phyloP scores from a whole-genome alignment of 2,329 filamentous ascomycete species.

The Colletotrichum incanum region DNA sequence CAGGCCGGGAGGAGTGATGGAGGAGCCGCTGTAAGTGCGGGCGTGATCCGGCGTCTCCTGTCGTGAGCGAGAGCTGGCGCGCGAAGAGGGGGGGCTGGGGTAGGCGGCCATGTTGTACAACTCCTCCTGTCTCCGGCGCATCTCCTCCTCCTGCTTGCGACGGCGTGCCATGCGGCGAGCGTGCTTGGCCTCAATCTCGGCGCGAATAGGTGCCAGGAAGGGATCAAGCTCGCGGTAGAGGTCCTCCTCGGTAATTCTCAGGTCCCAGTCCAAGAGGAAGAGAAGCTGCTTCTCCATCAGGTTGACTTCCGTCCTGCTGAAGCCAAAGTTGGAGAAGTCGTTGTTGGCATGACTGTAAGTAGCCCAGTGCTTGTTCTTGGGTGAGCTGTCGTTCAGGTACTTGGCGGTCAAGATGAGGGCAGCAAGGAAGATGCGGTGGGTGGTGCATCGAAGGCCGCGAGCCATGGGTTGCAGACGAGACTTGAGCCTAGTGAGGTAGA shows the following conservation, averaged over 20 bases:
- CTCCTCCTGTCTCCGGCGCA: slow-evolving; percentile 56
- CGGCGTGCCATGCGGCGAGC: slow-evolving; percentile 66
- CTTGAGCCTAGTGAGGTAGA: slow-evolving; percentile 91
- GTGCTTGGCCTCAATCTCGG: slow-evolving; percentile 67
- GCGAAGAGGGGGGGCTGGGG: slow-evolving; percentile 64
- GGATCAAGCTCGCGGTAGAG: slow-evolving; percentile 89
- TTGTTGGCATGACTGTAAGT: slow-evolving; percentile 88
- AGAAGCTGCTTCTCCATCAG: slow-evolving; percentile 99
- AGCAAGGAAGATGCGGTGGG: slow-evolving; percentile 97
- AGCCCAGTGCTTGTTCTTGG: slow-evolving; percentile 99
- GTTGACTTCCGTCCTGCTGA: slow-evolving; percentile 96
- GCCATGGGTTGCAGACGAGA: slow-evolving; percentile 91
- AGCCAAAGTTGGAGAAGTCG: slow-evolving; percentile 80
- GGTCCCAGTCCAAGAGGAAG: slow-evolving; percentile 94
- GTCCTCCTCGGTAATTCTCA: slow-evolving; percentile 87
- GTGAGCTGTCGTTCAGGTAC: slow-evolving; percentile 98
- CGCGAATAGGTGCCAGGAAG: slow-evolving; percentile 89
- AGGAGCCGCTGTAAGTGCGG: slow-evolving; percentile 56
- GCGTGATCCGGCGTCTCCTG: slow-evolving; percentile 58
- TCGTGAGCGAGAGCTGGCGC: slow-evolving; percentile 59
- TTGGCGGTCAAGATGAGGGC: slow-evolving; percentile 90
- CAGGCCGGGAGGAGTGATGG: slow-evolving; percentile 63
- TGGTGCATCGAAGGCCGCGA: slow-evolving; percentile 96
- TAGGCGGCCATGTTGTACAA: slow-evolving; percentile 53
- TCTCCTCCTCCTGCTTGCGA: slow-evolving; percentile 61